Evolutionary conservation across 2,329 filamentous ascomycete species (phyloP).

Genomic region (Talaromyces sp.): DNA sequence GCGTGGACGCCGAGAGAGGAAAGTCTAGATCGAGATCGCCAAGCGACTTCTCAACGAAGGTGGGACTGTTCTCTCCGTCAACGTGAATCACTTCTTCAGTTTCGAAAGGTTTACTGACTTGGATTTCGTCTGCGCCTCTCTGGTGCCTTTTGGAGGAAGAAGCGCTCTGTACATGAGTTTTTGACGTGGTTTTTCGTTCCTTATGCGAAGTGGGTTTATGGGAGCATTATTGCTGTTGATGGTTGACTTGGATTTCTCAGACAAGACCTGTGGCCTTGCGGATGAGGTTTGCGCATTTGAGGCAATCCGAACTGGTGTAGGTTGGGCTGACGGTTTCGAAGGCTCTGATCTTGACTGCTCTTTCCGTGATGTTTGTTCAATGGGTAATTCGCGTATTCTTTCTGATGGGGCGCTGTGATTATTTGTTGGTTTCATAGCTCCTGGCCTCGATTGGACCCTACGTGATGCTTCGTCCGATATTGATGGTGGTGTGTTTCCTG

Average conservation of each 20-base stretch:
- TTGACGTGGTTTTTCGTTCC: constrained; percentile 36
- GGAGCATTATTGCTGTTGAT: constrained; percentile 12
- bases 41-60: neutral
- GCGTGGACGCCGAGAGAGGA: constrained; percentile 28
- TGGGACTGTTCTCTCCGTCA: constrained; percentile 16
- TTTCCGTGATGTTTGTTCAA: neutral
- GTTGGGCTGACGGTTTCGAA: neutral
- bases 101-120: constrained; percentile 31
- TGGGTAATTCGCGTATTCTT: neutral
- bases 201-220: constrained; percentile 31
- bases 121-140: constrained; percentile 17
- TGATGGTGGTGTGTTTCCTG: neutral
- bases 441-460: neutral
- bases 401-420: neutral
- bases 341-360: neutral
- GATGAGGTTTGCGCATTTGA: neutral
- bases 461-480: neutral
- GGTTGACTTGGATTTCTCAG: constrained; percentile 5
- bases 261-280: neutral
- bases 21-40: constrained; percentile 25
- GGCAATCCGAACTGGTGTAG: neutral
- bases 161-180: constrained; percentile 44
- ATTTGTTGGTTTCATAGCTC: neutral
- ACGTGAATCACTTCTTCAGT: constrained; percentile 14
- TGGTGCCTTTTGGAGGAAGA: constrained; percentile 23